phyloP scores from a whole-genome alignment of 768 basidiomycete species.

The Phaeolepiota aurea region DNA sequence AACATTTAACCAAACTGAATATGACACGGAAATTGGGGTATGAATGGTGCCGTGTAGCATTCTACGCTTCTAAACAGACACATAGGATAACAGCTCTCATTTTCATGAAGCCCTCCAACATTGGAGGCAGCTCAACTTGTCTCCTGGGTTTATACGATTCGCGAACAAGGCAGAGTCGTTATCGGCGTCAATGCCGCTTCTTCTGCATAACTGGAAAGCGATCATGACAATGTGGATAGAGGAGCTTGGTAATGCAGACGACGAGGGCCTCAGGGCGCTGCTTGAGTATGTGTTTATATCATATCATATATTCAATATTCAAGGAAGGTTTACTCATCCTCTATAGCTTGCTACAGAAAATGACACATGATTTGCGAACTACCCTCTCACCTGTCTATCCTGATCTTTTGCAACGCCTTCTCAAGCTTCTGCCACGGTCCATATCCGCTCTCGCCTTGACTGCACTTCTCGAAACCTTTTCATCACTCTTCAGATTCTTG shows the following conservation, averaged over 20 bases:
- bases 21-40: conserved; percentile 56
- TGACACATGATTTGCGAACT: conserved; percentile 74
- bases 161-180: conserved; percentile 50
- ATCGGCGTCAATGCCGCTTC: conserved; percentile 69
- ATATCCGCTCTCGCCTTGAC: conserved; percentile 57
- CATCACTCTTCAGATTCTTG: conserved; percentile 63
- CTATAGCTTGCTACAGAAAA: conserved; percentile 65
- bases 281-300: conserved; percentile 52
- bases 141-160: conserved; percentile 67
- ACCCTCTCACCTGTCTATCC: conserved; percentile 60
- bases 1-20: conserved; percentile 42
- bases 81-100: conserved; percentile 69
- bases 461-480: conserved; percentile 57
- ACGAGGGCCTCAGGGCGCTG: conserved; percentile 66
- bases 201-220: conserved; percentile 73
- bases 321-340: not conserved
- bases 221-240: conserved; percentile 58
- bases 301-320: conserved; percentile 7
- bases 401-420: conserved; percentile 44
- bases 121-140: conserved; percentile 75
- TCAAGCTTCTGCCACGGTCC: conserved; percentile 47
- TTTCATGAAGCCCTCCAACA: conserved; percentile 68
- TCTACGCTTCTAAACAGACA: not conserved
- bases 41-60: conserved; percentile 15
- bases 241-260: conserved; percentile 50